Conservation (phyloP, 257 asterid genomes). For the Osmanthus fragrans region DNA sequence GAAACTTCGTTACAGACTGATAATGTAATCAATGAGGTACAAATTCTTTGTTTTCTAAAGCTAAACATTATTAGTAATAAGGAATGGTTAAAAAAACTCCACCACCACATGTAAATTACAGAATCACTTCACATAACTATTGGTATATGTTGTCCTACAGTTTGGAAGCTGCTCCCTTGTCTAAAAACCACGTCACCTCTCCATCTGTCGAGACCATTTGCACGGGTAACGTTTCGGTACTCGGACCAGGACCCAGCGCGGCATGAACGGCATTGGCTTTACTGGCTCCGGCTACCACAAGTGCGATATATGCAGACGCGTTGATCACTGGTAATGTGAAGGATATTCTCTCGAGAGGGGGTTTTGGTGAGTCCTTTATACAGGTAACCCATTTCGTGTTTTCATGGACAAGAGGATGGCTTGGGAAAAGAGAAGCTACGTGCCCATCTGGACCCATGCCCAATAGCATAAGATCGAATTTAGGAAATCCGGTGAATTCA, state of each 20-base stretch:
- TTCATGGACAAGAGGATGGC: conserved; percentile 56
- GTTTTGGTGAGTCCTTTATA: conserved; percentile 80
- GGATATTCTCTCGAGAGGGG: conserved; percentile 83
- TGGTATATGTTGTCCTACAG: conserved; percentile 19
- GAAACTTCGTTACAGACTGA: neutral
- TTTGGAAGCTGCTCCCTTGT: conserved; percentile 72
- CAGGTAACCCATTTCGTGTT: conserved; percentile 76
- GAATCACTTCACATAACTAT: neutral
- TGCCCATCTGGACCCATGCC: conserved; percentile 96
- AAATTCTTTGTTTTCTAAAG: neutral
- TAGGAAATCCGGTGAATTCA: conserved; percentile 57
- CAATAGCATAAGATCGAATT: conserved; percentile 73
- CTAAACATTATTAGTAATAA: neutral
- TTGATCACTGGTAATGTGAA: conserved; percentile 87
- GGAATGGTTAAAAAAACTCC: neutral
- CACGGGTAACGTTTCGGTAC: conserved; percentile 45
- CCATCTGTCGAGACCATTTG: conserved; percentile 59
- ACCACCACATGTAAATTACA: neutral
- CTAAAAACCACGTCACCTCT: conserved; percentile 72
- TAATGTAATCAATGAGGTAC: neutral
- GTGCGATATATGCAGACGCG: conserved; percentile 76
- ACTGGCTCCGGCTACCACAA: conserved; percentile 75
- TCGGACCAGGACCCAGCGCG: conserved; percentile 34
- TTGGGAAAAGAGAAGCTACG: conserved; percentile 82
- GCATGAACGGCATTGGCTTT: conserved; percentile 48